Evolutionary conservation across 2,329 filamentous ascomycete species (phyloP).

Genomic region (Aspergillus ruber): DNA sequence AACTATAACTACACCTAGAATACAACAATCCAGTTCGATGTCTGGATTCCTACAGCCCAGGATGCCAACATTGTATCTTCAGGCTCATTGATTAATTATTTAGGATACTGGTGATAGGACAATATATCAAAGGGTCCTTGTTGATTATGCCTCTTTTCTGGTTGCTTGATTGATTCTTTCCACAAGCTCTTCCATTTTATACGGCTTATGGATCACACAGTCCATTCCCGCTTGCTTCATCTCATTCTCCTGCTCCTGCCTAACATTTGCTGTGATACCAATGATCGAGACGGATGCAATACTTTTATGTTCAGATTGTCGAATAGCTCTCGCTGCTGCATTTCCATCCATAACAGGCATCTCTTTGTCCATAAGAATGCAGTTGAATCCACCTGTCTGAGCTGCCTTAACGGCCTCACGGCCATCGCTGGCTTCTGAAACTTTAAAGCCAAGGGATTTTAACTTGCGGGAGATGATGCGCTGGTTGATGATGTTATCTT

Average conservation of each 20-base stretch:
- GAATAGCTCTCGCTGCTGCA: constrained; percentile 63
- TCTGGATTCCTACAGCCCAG: no score
- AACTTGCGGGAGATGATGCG: constrained; percentile 34
- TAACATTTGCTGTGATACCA: constrained; percentile 62
- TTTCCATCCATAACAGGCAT: constrained; percentile 82
- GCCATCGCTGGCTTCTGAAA: constrained; percentile 33
- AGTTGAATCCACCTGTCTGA: constrained; percentile 39
- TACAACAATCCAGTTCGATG: no score
- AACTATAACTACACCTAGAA: no score
- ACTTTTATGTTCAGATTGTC: constrained; percentile 59
- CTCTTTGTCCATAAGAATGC: constrained; percentile 74
- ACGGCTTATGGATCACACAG: constrained; percentile 73
- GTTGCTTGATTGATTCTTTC: constrained; percentile 55
- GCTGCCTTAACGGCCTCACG: constrained; percentile 40
- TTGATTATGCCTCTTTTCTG: not conserved
- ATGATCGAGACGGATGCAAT: constrained; percentile 24
- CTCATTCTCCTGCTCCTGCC: constrained; percentile 65
- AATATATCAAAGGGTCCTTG: no score
- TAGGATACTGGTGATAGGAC: no score
- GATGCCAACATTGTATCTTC: no score
- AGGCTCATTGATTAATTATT: no score
- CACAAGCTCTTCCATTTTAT: constrained; percentile 64
- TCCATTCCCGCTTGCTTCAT: constrained; percentile 70
- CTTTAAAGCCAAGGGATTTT: constrained; percentile 27
- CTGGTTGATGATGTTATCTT: constrained; percentile 41